Conservation (phyloP, 306 rosid genomes). For the Comarum palustre region DNA sequence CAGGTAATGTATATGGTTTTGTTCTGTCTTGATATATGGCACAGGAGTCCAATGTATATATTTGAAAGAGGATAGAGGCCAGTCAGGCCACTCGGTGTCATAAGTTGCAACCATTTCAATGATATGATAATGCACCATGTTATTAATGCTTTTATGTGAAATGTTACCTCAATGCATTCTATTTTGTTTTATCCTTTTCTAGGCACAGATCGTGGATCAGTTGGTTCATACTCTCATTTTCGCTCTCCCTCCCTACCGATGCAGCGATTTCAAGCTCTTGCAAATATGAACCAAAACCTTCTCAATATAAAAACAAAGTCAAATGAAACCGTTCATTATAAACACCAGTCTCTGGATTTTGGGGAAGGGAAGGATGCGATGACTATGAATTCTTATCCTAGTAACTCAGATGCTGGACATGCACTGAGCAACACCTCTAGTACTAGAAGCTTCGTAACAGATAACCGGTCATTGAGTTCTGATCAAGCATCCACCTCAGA, state of each 20-base stretch:
- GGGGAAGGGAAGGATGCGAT: slow-evolving; percentile 36
- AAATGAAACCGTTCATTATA: slow-evolving; percentile 40
- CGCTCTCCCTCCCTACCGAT: slow-evolving; percentile 58
- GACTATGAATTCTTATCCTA: slow-evolving; percentile 37
- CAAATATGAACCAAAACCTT: slow-evolving; percentile 57
- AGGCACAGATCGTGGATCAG: slow-evolving; percentile 53
- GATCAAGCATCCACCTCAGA: slow-evolving; percentile 49
- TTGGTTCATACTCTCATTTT: slow-evolving; percentile 42
- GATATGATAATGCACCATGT: neutral
- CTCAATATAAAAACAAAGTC: slow-evolving; percentile 34
- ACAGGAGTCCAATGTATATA: neutral
- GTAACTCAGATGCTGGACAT: slow-evolving; percentile 38
- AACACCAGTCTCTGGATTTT: slow-evolving; percentile 53
- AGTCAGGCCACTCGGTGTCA: no score
- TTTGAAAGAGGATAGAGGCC: neutral
- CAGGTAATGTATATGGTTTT: slow-evolving; percentile 47
- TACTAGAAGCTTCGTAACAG: slow-evolving; percentile 44
- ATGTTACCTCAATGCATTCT: slow-evolving; percentile 10
- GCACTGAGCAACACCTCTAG: slow-evolving; percentile 48
- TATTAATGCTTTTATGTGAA: neutral
- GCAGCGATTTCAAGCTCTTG: slow-evolving; percentile 81
- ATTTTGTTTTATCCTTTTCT: neutral
- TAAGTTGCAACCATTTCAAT: neutral
- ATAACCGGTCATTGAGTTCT: slow-evolving; percentile 42
- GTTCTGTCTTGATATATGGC: slow-evolving; percentile 7